phyloP scores from a whole-genome alignment of 148 eudicot genomes.

The Rhododendron griersonianum region DNA sequence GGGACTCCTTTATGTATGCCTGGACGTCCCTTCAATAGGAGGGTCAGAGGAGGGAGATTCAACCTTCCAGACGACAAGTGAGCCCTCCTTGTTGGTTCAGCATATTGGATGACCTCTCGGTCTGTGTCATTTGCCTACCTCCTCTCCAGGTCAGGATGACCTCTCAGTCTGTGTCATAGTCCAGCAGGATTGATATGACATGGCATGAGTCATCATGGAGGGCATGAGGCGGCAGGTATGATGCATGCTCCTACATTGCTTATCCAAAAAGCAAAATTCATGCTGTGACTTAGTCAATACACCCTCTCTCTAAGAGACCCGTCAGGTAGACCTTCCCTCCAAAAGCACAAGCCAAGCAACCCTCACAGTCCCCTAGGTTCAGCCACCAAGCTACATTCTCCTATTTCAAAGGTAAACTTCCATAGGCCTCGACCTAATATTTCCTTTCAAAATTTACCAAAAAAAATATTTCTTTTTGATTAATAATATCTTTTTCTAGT shows the following conservation, averaged over 20 bases:
- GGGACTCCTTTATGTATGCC: background rate
- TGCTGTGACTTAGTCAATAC: background rate
- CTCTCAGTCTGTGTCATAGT: no score
- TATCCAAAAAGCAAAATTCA: background rate
- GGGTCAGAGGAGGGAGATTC: background rate
- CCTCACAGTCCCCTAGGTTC: background rate
- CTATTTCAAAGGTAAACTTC: background rate
- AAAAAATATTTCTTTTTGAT: background rate
- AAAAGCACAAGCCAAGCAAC: background rate
- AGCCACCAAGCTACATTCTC: background rate
- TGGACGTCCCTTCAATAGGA: background rate
- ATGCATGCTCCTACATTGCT: background rate
- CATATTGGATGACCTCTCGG: no score
- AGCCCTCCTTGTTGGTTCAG: background rate
- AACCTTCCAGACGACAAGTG: background rate
- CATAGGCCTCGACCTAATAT: background rate
- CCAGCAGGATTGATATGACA: no score
- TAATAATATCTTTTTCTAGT: background rate
- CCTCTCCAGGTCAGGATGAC: background rate
- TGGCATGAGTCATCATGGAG: no score
- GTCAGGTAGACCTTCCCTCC: background rate
- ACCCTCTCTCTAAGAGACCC: background rate
- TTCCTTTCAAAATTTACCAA: background rate
- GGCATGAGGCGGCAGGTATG: no score
- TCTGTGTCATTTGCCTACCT: background rate